Conservation (phyloP, 768 basidiomycete genomes). For the Suillus fuscotomentosus region DNA sequence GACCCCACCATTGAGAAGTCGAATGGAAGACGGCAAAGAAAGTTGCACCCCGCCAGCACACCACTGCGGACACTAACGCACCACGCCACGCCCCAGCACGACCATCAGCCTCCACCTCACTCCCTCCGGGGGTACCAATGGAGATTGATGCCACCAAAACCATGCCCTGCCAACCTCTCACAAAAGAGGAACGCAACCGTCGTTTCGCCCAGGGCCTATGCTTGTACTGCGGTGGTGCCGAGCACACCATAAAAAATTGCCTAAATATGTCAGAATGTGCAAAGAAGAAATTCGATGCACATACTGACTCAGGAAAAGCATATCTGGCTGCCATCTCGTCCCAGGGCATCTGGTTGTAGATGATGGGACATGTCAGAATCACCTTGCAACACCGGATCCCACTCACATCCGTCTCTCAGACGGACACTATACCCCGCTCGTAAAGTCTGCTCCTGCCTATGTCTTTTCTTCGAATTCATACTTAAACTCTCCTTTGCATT, state of each 20-base stretch:
- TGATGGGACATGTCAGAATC: neutral
- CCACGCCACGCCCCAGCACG: too few relatives aligned
- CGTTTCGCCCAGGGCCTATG: conserved; percentile 8
- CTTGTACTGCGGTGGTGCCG: too few relatives aligned
- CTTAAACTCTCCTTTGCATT: neutral
- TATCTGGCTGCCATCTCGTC: too few relatives aligned
- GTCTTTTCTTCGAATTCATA: neutral
- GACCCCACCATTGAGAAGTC: conserved; percentile 18
- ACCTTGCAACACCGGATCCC: neutral
- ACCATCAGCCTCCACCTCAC: neutral
- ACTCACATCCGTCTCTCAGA: neutral
- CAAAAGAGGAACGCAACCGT: conserved; percentile 24
- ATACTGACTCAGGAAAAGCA: neutral
- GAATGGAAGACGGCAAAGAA: conserved; percentile 13
- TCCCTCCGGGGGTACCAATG: conserved; percentile 24
- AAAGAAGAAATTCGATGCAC: too few relatives aligned
- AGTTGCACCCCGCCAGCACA: too few relatives aligned
- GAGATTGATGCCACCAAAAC: conserved; percentile 26
- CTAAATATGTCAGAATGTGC: too few relatives aligned
- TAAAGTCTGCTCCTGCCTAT: neutral
- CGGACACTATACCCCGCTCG: neutral
- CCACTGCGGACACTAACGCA: too few relatives aligned
- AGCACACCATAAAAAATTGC: too few relatives aligned
- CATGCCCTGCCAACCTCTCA: conserved; percentile 23
- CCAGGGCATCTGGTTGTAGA: neutral